Evolutionary conservation across 176 grass and related monocot genomes (phyloP).

Genomic region (Rhipidocladum racemiflorum): DNA sequence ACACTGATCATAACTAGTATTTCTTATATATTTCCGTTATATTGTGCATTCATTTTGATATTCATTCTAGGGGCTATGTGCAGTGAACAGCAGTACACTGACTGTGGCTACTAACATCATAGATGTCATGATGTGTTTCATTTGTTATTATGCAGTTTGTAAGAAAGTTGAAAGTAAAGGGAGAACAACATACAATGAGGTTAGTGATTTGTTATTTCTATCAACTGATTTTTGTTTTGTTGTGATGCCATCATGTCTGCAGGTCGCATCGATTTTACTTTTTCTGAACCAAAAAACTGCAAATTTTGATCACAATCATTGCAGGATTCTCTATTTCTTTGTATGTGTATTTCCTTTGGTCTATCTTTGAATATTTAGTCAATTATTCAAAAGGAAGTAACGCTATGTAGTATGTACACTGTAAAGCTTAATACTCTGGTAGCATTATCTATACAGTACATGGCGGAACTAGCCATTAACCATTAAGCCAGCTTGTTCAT

Average conservation of each 20-base stretch:
- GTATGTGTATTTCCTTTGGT: neutral
- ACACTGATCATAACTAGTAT: neutral
- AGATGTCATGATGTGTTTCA: neutral
- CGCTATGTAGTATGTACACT: neutral
- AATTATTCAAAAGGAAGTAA: neutral
- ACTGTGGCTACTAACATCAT: neutral
- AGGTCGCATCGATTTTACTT: neutral
- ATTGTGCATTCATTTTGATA: neutral
- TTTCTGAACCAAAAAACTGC: neutral
- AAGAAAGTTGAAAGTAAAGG: constrained; percentile 99
- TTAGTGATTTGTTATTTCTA: constrained; percentile 26
- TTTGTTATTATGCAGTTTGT: constrained; percentile 66
- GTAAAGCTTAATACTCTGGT: neutral
- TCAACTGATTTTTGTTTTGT: neutral
- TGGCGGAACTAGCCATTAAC: neutral
- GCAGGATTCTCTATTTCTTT: neutral
- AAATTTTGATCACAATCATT: neutral
- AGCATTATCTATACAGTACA: neutral
- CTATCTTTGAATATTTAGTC: neutral
- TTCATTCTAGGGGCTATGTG: neutral
- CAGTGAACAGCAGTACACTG: neutral
- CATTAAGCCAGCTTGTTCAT: constrained; percentile 3
- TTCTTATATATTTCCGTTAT: neutral
- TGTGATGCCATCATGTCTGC: neutral
- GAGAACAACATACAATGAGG: constrained; percentile 98